A percentile compares a stretch with the other conserved stretches of the same genome.
These are phyloP conservation scores for Lentinus tigrinus DNA, from an alignment of 768 basidiomycete species.

Conservation along the genomic window DNA sequence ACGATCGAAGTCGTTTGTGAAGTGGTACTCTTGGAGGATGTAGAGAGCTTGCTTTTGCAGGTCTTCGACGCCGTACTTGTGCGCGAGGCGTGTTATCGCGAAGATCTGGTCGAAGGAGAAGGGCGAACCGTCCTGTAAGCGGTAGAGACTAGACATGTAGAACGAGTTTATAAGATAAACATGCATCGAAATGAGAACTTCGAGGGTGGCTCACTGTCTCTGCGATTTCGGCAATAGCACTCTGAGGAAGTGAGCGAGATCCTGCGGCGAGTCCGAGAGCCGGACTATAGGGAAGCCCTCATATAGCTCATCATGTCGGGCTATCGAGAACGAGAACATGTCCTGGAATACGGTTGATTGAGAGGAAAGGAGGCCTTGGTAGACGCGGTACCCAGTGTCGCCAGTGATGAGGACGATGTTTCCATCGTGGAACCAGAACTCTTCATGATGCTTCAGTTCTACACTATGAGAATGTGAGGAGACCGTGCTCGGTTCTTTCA, in stretches of 20 bases:
- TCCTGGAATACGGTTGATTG: conserved; percentile 5
- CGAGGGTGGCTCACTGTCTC: no score
- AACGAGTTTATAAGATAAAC: no score
- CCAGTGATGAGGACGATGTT: conserved; percentile 1
- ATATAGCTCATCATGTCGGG: not conserved
- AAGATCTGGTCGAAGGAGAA: not conserved
- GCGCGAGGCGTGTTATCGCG: not conserved
- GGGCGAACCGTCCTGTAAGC: not conserved
- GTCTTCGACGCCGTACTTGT: conserved; percentile 1
- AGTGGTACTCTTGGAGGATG: not conserved
- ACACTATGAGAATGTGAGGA: no score
- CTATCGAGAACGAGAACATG: not conserved
- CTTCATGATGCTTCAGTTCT: no score
- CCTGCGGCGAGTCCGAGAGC: not conserved
- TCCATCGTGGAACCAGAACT: conserved; percentile 1
- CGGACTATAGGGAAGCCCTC: not conserved
- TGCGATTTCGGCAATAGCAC: not conserved
- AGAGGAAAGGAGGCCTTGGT: conserved; percentile 1
- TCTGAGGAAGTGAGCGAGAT: not conserved
- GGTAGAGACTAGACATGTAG: not conserved
- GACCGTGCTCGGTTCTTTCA: no score
- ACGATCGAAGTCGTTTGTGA: not conserved
- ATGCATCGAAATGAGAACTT: no score
- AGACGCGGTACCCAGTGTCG: not conserved
- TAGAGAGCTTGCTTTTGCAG: not conserved